Percentiles rank a stretch among this genome's conserved stretches.
Evolutionary conservation across 495 filamentous ascomycete species (phyloP).

Genomic region (Lophium mytilinum): DNA sequence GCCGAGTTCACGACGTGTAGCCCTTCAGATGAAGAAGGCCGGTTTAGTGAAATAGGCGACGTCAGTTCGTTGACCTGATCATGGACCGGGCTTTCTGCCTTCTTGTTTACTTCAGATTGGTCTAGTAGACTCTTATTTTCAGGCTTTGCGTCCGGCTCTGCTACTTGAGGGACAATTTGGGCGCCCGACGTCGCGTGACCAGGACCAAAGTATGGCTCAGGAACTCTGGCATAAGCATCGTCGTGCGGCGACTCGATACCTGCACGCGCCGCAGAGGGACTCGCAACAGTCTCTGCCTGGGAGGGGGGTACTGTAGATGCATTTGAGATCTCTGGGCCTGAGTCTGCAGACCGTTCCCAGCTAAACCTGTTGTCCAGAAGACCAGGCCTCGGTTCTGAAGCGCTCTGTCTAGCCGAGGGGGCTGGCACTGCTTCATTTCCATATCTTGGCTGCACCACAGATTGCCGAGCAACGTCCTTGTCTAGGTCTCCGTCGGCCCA

Average conservation of each 20-base stretch:
- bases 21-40: conserved; percentile 9
- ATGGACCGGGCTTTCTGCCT: neutral
- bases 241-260: neutral
- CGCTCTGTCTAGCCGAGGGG: neutral
- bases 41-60: too few relatives aligned
- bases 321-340: neutral
- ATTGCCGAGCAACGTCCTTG: neutral
- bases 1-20: conserved; percentile 26
- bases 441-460: neutral
- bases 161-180: neutral
- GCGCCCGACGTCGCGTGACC: neutral
- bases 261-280: neutral
- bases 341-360: conserved; percentile 25
- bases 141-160: too few relatives aligned
- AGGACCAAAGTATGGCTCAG: conserved; percentile 18
- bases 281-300: neutral
- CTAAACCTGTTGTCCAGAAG: conserved; percentile 29
- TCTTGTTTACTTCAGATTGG: neutral
- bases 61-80: neutral
- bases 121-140: too few relatives aligned
- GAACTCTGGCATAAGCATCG: conserved; percentile 30
- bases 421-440: neutral
- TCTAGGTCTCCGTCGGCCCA: conserved; percentile 38
- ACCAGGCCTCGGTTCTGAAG: neutral
- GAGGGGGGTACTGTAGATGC: neutral